Percentiles rank a stretch among this genome's conserved stretches.
Evolutionary conservation across 2,329 filamentous ascomycete species (phyloP).

Genomic region (Arachnomyces sp.): DNA sequence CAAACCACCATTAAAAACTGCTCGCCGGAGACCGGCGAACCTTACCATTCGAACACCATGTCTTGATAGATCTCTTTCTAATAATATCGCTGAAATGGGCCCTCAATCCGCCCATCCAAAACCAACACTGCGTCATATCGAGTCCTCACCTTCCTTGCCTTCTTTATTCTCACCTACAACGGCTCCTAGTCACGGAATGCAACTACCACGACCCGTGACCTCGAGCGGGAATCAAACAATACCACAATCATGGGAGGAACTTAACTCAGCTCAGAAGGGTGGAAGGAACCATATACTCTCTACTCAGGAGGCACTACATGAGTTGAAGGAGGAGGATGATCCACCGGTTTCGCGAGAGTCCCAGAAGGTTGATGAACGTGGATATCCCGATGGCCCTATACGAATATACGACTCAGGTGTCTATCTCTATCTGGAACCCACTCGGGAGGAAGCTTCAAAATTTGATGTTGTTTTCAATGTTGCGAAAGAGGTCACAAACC

Average conservation of each 20-base stretch:
- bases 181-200: conserved; percentile 45
- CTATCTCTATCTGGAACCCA: conserved; percentile 57
- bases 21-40: conserved; percentile 51
- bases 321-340: conserved; percentile 45
- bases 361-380: conserved; percentile 53
- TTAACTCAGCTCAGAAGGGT: conserved; percentile 21
- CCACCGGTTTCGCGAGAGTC: conserved; percentile 45
- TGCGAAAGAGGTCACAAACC: conserved; percentile 57
- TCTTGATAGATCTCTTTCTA: conserved; percentile 43
- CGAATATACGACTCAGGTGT: conserved; percentile 56
- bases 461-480: conserved; percentile 61
- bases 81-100: conserved; percentile 42
- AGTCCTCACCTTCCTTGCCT: conserved; percentile 55
- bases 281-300: conserved; percentile 18
- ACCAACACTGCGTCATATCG: conserved; percentile 52
- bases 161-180: conserved; percentile 45
- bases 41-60: conserved; percentile 52
- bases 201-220: conserved; percentile 36
- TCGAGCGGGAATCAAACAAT: conserved; percentile 23
- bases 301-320: conserved; percentile 30
- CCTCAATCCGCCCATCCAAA: conserved; percentile 51
- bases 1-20: conserved; percentile 47
- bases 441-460: conserved; percentile 49
- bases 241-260: conserved; percentile 24
- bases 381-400: conserved; percentile 58